Percentiles rank a stretch among this genome's conserved stretches.
These are phyloP conservation scores for Trichoderma arundinaceum DNA, from an alignment of 2,329 filamentous ascomycete species.

Conservation along the genomic window DNA sequence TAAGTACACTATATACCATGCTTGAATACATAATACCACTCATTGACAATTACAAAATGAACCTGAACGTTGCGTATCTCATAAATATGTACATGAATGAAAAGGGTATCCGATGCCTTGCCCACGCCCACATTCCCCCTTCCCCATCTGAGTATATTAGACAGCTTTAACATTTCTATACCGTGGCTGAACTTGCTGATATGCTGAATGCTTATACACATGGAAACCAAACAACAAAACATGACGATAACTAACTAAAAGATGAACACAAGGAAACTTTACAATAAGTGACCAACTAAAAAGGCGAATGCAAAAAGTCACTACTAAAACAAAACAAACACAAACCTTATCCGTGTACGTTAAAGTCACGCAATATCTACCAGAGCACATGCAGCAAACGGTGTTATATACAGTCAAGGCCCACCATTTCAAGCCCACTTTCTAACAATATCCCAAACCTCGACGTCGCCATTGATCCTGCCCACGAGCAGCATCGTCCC, in stretches of 20 bases:
- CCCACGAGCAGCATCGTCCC: constrained; percentile 43
- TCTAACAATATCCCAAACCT: constrained; percentile 43
- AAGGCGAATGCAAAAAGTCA: not conserved
- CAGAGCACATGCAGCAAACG: not conserved
- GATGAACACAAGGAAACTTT: too few species aligned
- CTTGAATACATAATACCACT: constrained; percentile 29
- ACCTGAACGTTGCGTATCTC: too few species aligned
- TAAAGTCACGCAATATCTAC: not conserved
- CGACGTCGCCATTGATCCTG: constrained; percentile 44
- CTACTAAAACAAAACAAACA: not conserved
- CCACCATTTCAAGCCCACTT: constrained; percentile 19
- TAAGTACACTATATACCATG: constrained; percentile 25
- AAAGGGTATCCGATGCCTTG: not conserved
- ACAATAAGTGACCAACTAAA: not conserved
- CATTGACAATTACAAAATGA: not conserved
- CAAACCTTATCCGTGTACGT: not conserved
- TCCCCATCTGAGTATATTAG: not conserved
- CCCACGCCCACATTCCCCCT: not conserved
- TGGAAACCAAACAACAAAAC: not conserved
- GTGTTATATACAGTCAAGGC: not conserved
- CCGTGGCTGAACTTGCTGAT: not conserved
- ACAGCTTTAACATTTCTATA: not conserved
- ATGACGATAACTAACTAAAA: not conserved
- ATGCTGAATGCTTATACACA: constrained; percentile 16
- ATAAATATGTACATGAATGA: not conserved